Percentiles rank a stretch among this genome's conserved stretches.
Evolutionary conservation across 768 basidiomycete genomes (phyloP).

Genomic region (Pholiota molesta): DNA sequence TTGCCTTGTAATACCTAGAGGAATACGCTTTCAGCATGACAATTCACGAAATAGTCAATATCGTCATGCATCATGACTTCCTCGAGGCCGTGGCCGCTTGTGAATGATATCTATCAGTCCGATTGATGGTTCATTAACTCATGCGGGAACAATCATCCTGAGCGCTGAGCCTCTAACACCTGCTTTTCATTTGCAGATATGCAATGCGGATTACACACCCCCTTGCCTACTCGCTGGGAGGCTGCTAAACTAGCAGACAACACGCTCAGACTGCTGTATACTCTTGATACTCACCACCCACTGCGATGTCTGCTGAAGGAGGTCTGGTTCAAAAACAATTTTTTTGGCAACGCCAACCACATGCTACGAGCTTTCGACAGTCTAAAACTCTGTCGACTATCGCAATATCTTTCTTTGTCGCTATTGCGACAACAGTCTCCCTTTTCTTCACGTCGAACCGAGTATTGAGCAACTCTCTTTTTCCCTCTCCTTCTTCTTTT

Average conservation of each 20-base stretch:
- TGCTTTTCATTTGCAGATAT: conserved; percentile 9
- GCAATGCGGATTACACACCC: conserved; percentile 6
- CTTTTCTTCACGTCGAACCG: not conserved
- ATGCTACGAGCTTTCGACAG: not conserved
- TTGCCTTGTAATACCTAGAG: too few relatives aligned
- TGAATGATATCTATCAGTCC: not conserved
- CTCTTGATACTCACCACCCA: not conserved
- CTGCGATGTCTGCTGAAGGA: not conserved
- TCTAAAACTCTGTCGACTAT: not conserved
- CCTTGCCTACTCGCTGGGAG: not conserved
- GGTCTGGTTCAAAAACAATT: not conserved
- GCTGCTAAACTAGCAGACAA: not conserved
- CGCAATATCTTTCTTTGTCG: not conserved
- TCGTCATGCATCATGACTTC: not conserved
- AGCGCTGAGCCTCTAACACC: conserved; percentile 2
- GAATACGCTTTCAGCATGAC: too few relatives aligned
- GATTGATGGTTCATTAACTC: not conserved
- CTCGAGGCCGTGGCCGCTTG: not conserved
- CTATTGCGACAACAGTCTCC: not conserved
- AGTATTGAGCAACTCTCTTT: not conserved
- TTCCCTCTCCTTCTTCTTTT: not conserved
- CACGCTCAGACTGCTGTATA: not conserved
- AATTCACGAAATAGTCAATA: too few relatives aligned
- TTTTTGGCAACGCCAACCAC: conserved; percentile 3
- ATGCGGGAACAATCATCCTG: conserved; percentile 1